A percentile compares a stretch with the other conserved stretches of the same genome.
Conservation (phyloP, 106 monocot genomes). For the Allium sativum region DNA sequence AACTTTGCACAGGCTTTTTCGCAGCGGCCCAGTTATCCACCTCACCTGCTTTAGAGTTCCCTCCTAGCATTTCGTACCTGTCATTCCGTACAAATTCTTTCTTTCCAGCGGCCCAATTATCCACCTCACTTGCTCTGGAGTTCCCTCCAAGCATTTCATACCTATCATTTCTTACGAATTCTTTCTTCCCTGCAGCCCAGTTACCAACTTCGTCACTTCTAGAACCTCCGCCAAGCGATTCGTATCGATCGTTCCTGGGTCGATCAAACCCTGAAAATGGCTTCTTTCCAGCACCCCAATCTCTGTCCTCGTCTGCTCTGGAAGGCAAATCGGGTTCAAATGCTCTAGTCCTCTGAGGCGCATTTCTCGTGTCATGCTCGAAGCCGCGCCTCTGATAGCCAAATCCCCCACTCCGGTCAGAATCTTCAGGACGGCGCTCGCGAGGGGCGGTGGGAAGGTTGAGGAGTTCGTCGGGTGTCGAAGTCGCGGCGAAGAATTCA, state of each 20-base stretch:
- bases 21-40: conserved; percentile 60
- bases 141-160: conserved; percentile 16
- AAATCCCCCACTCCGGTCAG: conserved; percentile 46
- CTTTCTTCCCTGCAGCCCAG: conserved; percentile 66
- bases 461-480: conserved; percentile 47
- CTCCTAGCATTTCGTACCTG: conserved; percentile 14
- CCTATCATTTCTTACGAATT: background rate
- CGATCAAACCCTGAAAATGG: too few relatives aligned
- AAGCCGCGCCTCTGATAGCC: background rate
- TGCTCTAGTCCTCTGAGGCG: conserved; percentile 5
- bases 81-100: conserved; percentile 12
- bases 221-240: conserved; percentile 20
- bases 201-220: conserved; percentile 73
- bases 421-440: conserved; percentile 69
- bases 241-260: conserved; percentile 9
- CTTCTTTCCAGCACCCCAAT: conserved; percentile 76
- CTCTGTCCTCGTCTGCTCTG: conserved; percentile 68
- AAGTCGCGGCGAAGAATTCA: conserved; percentile 20
- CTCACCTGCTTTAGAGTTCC: conserved; percentile 59
- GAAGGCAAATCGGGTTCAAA: conserved; percentile 55
- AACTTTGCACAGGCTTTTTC: conserved; percentile 37
- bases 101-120: conserved; percentile 72
- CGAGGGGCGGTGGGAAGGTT: conserved; percentile 75
- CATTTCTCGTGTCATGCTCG: conserved; percentile 16
- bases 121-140: conserved; percentile 71